Conservation (phyloP, 2,329 filamentous ascomycete species). For the Calonectria fujianensis region DNA sequence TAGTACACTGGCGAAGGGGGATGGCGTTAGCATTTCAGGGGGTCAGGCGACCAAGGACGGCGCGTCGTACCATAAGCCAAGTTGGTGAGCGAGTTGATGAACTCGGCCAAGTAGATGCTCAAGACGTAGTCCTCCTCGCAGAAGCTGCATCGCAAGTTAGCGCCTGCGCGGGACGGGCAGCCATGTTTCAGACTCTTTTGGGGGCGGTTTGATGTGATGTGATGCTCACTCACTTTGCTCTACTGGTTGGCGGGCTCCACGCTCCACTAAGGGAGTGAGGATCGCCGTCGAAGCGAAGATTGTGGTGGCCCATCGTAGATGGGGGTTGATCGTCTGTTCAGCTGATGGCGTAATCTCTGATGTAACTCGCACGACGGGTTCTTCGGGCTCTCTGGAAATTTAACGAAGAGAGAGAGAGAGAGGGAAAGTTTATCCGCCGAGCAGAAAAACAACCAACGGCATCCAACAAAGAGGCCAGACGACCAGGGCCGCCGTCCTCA, state of each 20-base stretch:
- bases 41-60: constrained; percentile 56
- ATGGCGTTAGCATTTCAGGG: constrained; percentile 57
- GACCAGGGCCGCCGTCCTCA: not conserved
- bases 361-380: not conserved
- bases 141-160: constrained; percentile 56
- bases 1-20: constrained; percentile 60
- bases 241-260: constrained; percentile 64
- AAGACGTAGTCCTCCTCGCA: constrained; percentile 70
- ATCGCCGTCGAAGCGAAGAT: constrained; percentile 61
- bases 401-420: not conserved
- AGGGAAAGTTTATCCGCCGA: constrained; percentile 10
- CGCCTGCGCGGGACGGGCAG: not conserved
- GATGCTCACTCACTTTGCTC: constrained; percentile 61
- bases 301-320: constrained; percentile 56
- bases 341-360: not conserved
- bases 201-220: not conserved
- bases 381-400: not conserved
- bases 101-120: constrained; percentile 65
- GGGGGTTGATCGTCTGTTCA: not conserved
- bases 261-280: constrained; percentile 57
- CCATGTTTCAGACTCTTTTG: not conserved
- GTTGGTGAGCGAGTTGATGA: constrained; percentile 66
- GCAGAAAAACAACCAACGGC: not conserved
- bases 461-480: not conserved
- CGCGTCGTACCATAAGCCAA: constrained; percentile 63